Evolutionary conservation across 2,329 filamentous ascomycete species (phyloP).

Genomic region (Ascochyta viciae-villosae): DNA sequence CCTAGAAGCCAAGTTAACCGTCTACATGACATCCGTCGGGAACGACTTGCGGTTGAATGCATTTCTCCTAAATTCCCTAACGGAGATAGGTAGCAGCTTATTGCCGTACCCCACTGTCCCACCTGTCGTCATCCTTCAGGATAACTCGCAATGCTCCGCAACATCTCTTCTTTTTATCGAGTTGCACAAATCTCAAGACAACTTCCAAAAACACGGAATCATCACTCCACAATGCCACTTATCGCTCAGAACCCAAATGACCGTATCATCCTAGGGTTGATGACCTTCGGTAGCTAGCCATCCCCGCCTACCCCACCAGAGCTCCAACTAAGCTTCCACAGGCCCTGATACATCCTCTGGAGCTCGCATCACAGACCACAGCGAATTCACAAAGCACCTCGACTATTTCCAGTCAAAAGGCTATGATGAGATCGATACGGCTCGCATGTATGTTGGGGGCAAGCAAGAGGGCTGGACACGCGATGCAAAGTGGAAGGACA

Average conservation of each 20-base stretch:
- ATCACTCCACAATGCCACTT: conserved; percentile 32
- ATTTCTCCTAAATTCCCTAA: not conserved
- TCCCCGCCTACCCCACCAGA: conserved; percentile 4
- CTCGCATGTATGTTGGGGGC: conserved; percentile 73
- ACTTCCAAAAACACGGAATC: not conserved
- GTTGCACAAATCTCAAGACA: conserved; percentile 6
- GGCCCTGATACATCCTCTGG: conserved; percentile 65
- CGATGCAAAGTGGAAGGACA: conserved; percentile 78
- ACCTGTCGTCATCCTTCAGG: conserved; percentile 13
- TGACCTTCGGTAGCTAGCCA: conserved; percentile 71
- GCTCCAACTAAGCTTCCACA: conserved; percentile 24
- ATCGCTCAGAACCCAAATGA: conserved; percentile 59
- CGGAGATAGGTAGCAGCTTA: conserved; percentile 13
- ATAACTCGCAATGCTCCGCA: conserved; percentile 12
- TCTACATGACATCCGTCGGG: not conserved
- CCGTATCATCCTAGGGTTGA: conserved; percentile 81
- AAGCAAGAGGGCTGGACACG: conserved; percentile 81
- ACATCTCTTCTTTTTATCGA: conserved; percentile 1
- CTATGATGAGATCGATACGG: conserved; percentile 87
- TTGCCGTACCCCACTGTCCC: conserved; percentile 17
- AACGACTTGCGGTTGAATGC: not conserved
- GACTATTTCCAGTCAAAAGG: conserved; percentile 79
- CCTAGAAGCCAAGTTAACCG: no score
- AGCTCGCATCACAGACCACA: conserved; percentile 74
- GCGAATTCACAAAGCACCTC: conserved; percentile 74